phyloP scores from a whole-genome alignment of 2,329 filamentous ascomycete genomes.

The Aspergillus sojae region DNA sequence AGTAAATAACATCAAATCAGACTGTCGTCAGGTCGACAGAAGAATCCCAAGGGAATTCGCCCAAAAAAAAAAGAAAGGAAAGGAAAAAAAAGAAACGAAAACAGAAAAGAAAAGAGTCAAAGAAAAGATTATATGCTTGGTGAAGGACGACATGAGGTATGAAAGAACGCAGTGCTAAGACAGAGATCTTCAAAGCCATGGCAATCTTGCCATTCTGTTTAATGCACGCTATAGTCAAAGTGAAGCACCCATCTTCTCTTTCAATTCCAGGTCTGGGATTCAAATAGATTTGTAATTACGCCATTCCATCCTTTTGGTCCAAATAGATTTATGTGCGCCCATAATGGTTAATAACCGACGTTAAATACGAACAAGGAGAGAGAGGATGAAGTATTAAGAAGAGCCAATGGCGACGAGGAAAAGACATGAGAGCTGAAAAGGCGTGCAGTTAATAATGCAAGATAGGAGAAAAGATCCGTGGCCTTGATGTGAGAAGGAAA shows the following conservation, averaged over 20 bases:
- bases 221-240: constrained; percentile 11
- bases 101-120: background rate
- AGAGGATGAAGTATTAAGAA: background rate
- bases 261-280: constrained; percentile 6
- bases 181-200: constrained; percentile 7
- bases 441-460: constrained; percentile 10
- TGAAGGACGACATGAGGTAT: constrained; percentile 2
- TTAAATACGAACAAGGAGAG: constrained; percentile 13
- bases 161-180: background rate
- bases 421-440: constrained; percentile 13
- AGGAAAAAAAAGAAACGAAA: background rate
- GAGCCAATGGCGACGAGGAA: constrained; percentile 2
- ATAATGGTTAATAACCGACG: constrained; percentile 15
- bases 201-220: constrained; percentile 4
- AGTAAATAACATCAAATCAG: constrained; percentile 20
- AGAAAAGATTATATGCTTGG: background rate
- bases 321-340: constrained; percentile 18
- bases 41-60: constrained; percentile 8
- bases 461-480: background rate
- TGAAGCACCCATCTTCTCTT: constrained; percentile 5
- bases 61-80: background rate
- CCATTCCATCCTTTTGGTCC: constrained; percentile 20
- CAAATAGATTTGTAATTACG: constrained; percentile 20
- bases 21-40: constrained; percentile 3
- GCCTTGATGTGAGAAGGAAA: background rate